Conservation (phyloP, 2,329 filamentous ascomycete species). For the Verruconis gallopava region DNA sequence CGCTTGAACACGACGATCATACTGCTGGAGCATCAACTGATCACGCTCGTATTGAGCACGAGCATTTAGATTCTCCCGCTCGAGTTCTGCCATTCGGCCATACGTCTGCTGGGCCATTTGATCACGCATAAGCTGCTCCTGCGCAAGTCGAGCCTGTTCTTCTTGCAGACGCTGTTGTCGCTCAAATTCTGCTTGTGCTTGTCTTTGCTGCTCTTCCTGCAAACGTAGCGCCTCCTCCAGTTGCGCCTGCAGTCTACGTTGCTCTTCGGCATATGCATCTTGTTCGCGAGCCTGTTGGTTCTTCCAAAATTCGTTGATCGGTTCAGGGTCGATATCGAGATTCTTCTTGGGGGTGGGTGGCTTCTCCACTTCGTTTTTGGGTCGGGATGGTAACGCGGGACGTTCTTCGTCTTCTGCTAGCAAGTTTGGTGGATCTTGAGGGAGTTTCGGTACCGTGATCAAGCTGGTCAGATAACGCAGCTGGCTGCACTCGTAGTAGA, state of each 20-base stretch:
- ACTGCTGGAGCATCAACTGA: conserved; percentile 92
- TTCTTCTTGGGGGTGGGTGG: conserved; percentile 51
- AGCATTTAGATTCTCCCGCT: conserved; percentile 88
- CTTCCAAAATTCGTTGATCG: conserved; percentile 98
- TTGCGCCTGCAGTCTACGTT: conserved; percentile 74
- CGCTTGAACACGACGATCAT: conserved; percentile 83
- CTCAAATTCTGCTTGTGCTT: conserved; percentile 90
- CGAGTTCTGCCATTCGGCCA: conserved; percentile 85
- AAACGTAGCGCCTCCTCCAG: conserved; percentile 69
- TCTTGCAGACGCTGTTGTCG: conserved; percentile 79
- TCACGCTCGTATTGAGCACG: conserved; percentile 94
- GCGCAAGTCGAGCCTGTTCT: conserved; percentile 81
- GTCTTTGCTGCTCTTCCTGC: conserved; percentile 70
- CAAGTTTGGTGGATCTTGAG: conserved; percentile 84
- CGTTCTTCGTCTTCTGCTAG: conserved; percentile 66
- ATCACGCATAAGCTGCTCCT: conserved; percentile 77
- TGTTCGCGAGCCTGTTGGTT: conserved; percentile 83
- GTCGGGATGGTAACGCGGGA: conserved; percentile 70
- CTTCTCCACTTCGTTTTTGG: conserved; percentile 56
- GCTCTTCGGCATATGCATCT: conserved; percentile 88
- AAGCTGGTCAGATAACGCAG: conserved; percentile 90
- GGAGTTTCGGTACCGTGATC: conserved; percentile 90
- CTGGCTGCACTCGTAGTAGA: conserved; percentile 99
- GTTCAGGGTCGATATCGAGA: conserved; percentile 70
- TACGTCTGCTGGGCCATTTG: conserved; percentile 91